Conservation (phyloP, 176 grass and related monocot genomes). For the Puccinellia tenuiflora region DNA sequence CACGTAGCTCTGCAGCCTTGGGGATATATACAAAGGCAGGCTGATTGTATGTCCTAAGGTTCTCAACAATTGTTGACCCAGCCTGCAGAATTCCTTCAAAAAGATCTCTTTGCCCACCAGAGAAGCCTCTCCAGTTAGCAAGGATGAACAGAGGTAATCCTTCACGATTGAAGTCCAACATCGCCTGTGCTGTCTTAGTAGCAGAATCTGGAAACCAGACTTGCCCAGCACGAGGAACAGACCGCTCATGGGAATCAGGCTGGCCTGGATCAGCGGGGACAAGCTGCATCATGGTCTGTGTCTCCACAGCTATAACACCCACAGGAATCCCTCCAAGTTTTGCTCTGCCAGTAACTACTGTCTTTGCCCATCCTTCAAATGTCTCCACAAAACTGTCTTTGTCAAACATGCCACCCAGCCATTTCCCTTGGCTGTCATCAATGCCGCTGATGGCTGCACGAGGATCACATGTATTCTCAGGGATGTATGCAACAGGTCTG, state of each 20-base stretch:
- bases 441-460: slow-evolving; percentile 80
- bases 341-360: slow-evolving; percentile 91
- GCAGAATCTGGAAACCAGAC: slow-evolving; percentile 99
- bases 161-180: slow-evolving; percentile 91
- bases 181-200: slow-evolving; percentile 91
- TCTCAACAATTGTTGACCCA: slow-evolving; percentile 94
- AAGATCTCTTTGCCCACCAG: slow-evolving; percentile 92
- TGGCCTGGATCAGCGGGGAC: slow-evolving; percentile 93
- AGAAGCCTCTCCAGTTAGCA: slow-evolving; percentile 99
- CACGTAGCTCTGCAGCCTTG: slow-evolving; percentile 86
- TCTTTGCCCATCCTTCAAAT: slow-evolving; percentile 98
- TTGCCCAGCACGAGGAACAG: slow-evolving; percentile 83
- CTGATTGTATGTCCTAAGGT: slow-evolving; percentile 95
- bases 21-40: slow-evolving; percentile 98
- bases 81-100: slow-evolving; percentile 99
- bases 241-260: slow-evolving; percentile 76
- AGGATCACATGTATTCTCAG: slow-evolving; percentile 88
- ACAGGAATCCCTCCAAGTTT: slow-evolving; percentile 96
- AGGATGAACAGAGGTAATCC: slow-evolving; percentile 91
- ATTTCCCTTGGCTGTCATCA: slow-evolving; percentile 61
- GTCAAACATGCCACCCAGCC: slow-evolving; percentile 96
- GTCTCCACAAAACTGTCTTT: slow-evolving; percentile 91
- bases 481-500: slow-evolving; percentile 71
- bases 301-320: slow-evolving; percentile 92
- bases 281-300: slow-evolving; percentile 87